Evolutionary conservation across 2,329 filamentous ascomycete species (phyloP).

Genomic region (Periconia digitata): DNA sequence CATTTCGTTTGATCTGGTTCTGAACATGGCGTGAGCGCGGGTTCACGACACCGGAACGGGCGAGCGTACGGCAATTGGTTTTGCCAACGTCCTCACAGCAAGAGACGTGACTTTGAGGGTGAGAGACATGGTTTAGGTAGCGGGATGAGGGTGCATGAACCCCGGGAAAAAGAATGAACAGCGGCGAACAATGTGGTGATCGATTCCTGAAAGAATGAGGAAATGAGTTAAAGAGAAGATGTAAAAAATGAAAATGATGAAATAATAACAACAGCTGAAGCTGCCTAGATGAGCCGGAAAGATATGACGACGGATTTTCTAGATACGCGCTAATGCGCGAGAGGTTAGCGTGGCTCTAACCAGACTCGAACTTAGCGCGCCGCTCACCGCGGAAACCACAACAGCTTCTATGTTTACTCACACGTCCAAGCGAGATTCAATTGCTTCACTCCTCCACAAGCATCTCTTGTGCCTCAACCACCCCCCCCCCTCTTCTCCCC

Average conservation of each 20-base stretch:
- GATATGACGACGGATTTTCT: not conserved
- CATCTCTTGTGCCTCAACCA: not conserved
- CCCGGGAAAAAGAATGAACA: no score
- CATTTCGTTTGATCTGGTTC: constrained; percentile 69
- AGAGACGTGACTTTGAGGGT: constrained; percentile 68
- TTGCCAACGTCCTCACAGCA: constrained; percentile 65
- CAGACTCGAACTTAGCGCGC: not conserved
- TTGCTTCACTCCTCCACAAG: not conserved
- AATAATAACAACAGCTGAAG: not conserved
- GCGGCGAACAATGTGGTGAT: no score
- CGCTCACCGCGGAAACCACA: not conserved
- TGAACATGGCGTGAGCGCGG: constrained; percentile 29
- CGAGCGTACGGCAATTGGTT: constrained; percentile 64
- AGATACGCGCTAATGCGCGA: not conserved
- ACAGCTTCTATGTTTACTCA: not conserved
- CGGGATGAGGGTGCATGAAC: no score
- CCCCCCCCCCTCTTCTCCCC: constrained; percentile 15
- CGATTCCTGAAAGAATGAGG: not conserved
- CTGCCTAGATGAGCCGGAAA: not conserved
- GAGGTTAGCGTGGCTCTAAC: not conserved
- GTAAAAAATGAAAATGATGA: not conserved
- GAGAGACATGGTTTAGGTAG: constrained; percentile 68
- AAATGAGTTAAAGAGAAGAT: not conserved
- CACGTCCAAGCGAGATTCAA: no score
- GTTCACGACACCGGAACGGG: constrained; percentile 4